Evolutionary conservation across 805 yeast genomes (phyloP), one percentile per base, ranked within the genome.

Genomic region (Groenewaldozyma salmanticensis): DNA sequence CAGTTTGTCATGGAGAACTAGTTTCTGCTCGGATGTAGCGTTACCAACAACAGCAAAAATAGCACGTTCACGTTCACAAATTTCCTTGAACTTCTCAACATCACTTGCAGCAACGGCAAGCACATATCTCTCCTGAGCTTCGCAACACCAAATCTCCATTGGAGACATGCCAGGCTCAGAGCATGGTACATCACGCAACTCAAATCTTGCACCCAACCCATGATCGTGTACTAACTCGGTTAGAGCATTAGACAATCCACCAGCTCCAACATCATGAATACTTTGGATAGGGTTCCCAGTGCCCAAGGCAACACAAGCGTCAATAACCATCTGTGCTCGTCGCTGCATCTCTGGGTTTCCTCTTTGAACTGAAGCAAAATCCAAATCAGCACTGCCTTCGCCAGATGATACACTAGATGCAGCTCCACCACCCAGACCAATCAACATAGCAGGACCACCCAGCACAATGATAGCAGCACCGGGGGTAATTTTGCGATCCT

Each of bases 131-230:
- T 92, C 99, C 67, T 92, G 99, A 2, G 97, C 92, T 66, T 92
- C 98, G 55, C 94, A 90, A 75, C 99, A 92, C 99, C 99, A 92
- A 49, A 92, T 86, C 68, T 92, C 98, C 95, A 92, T 85, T 42
- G 99, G 97, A 4, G 97, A 90, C 96, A 92, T 86, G 44, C 96
- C 94, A 37, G 95, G 94, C 63, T 92, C 99, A 50, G 87, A 73
- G 29, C 87, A 80, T 42, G 94, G 75, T 43, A 92, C 81, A 42
- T 88, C 82, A 65, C 99, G 78, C 50, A 92, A 72, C 63, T 92
- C 96, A 49, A 92, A 92, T 49, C 61, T 71, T 21, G 96, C 99
- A 60, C 99, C 99, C 48, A 92, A 72, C 50, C 83, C 92, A 60
- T 92, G 92, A 62, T 92, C 99, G 58, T 92, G 96, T 20, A 92